Percentiles rank a stretch among this genome's conserved stretches.
phyloP scores from a whole-genome alignment of 768 basidiomycete species.

The Sporobolomyces roseus region DNA sequence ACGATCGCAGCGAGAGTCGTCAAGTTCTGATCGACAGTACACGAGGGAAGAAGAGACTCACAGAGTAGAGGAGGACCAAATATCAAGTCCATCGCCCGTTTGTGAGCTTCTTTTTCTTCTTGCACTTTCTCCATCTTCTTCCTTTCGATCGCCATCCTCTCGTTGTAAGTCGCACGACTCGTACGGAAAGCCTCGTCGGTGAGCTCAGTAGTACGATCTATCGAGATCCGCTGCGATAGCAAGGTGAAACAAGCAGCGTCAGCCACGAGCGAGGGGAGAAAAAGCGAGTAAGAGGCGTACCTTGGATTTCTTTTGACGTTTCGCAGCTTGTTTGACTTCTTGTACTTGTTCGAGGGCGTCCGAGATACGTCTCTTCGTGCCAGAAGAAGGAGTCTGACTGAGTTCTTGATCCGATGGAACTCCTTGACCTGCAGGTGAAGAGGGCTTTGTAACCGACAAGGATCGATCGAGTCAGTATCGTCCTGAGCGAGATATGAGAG shows the following conservation, averaged over 20 bases:
- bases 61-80: constrained; percentile 20
- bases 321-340: not conserved
- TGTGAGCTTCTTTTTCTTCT: constrained; percentile 15
- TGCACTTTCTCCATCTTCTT: constrained; percentile 5
- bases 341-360: constrained; percentile 15
- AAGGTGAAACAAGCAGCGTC: not conserved
- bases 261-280: not conserved
- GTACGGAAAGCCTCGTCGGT: constrained; percentile 8
- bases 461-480: not conserved
- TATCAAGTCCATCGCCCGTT: constrained; percentile 25
- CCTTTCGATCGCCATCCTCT: constrained; percentile 25
- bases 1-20: not conserved
- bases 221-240: not conserved
- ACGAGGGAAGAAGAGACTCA: not conserved
- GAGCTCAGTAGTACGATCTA: constrained; percentile 25
- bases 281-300: not conserved
- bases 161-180: constrained; percentile 20
- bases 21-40: not conserved
- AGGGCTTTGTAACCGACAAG: not conserved
- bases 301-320: constrained; percentile 22
- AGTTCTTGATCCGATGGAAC: not conserved
- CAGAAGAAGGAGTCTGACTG: constrained; percentile 16
- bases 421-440: not conserved
- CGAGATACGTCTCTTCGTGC: constrained; percentile 22
- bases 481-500: not conserved